phyloP scores from a whole-genome alignment of 257 asterid genomes.

The Capsicum rhomboideum region DNA sequence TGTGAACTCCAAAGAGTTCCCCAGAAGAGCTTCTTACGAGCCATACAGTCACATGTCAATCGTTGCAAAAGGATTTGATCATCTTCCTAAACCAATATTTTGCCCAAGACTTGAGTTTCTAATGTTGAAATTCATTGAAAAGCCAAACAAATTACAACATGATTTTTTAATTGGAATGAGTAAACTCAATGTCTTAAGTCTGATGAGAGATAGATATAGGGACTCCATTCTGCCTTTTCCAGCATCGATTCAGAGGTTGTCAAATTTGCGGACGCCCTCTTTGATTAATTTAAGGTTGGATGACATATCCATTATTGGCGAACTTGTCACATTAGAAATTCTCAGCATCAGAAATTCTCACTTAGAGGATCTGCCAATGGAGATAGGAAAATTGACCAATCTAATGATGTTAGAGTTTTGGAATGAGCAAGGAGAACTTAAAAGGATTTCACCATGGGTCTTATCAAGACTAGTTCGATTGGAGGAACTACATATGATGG shows the following conservation, averaged over 20 bases:
- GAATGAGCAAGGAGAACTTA: too few species aligned
- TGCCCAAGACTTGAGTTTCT: too few species aligned
- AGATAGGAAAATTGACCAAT: neutral
- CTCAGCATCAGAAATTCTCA: neutral
- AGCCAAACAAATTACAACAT: neutral
- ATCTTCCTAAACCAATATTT: too few species aligned
- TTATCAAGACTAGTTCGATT: neutral
- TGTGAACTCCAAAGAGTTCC: neutral
- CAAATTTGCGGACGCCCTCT: neutral
- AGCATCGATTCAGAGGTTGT: too few species aligned
- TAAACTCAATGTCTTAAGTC: neutral
- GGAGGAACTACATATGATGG: neutral
- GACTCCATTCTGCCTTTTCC: too few species aligned
- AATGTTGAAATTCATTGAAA: too few species aligned
- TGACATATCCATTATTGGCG: neutral
- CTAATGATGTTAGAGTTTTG: neutral
- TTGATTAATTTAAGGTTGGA: neutral
- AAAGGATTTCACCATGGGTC: neutral
- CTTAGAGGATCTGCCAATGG: neutral
- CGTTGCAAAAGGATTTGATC: neutral
- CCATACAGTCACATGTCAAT: neutral
- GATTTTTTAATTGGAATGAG: neutral
- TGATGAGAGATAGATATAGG: too few species aligned
- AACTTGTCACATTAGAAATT: neutral
- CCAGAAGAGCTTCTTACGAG: neutral